Evolutionary conservation across 495 filamentous ascomycete species (phyloP).

Genomic region (Aspergillus kassunensis): DNA sequence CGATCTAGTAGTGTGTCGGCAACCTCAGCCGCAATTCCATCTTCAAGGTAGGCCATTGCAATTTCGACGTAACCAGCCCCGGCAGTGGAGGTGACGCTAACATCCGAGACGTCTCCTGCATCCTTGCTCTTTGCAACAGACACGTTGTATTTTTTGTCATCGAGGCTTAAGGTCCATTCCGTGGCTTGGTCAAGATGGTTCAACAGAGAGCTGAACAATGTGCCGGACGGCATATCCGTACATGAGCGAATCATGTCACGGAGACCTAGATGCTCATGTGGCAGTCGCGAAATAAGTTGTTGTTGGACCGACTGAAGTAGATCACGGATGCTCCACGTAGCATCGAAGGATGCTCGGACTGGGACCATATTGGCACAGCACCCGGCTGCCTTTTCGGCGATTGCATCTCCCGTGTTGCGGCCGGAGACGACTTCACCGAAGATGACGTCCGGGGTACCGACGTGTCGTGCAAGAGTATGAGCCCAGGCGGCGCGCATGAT

Average conservation of each 20-base stretch:
- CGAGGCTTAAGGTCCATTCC: conserved; percentile 3
- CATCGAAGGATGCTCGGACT: conserved; percentile 1
- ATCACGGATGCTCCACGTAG: background rate
- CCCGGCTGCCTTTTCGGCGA: conserved; percentile 10
- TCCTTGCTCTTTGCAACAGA: conserved; percentile 6
- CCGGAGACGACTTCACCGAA: conserved; percentile 41
- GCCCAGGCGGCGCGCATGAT: conserved; percentile 54
- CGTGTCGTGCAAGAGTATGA: conserved; percentile 35
- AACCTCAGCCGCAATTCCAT: background rate
- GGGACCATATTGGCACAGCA: conserved; percentile 11
- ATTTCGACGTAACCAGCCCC: conserved; percentile 6
- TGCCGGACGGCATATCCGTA: background rate
- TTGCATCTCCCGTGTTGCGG: conserved; percentile 23
- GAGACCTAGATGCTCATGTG: conserved; percentile 5
- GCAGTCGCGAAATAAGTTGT: conserved; percentile 6
- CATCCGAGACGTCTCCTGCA: conserved; percentile 5
- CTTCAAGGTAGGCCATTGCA: conserved; percentile 10
- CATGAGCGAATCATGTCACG: conserved; percentile 8
- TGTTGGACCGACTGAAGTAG: conserved; percentile 3
- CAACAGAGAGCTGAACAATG: conserved; percentile 4
- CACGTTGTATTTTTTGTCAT: conserved; percentile 1
- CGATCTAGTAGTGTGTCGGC: background rate
- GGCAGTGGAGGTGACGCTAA: conserved; percentile 5
- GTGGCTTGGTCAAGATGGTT: conserved; percentile 9
- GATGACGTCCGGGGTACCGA: conserved; percentile 31